Base-by-base conservation (phyloP, 2,329 filamentous ascomycete species). In the Ceratocystis cacaofunesta region DNA sequence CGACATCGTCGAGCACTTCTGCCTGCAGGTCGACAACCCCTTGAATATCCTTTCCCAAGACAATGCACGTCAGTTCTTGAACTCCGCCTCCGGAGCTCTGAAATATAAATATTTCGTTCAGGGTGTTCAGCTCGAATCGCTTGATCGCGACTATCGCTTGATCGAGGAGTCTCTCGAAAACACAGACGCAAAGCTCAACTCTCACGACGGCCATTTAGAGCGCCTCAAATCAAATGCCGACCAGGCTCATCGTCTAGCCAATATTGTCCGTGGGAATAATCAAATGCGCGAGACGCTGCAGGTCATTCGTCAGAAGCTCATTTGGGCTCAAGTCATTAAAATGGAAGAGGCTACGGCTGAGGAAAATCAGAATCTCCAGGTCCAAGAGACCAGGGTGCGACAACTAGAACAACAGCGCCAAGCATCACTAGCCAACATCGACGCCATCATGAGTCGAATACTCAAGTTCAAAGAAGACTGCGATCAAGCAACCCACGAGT, bases 91-190 rank as follows among this genome's bases (percentile, higher is more conserved):
- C 1, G 84, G 91, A 0, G 78, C 83, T 2, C 86, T 92, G 68
- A 99, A 99, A 73, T 99, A 97, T 79, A 94, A 90, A 70, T 96
- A 96, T 72, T 99, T 99, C 72, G 83, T 96, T 68, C 90, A 92
- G 70, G 94, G 94, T 30, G 95, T 96, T 0, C 92, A 97, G 71
- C 82, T 99, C 0, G 90, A 97, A 73, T 87, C 92, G 70, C 80
- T 99, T 8, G 90, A 96, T 72, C 86, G 90, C 68, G 94, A 99
- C 72, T 99, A 99, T 74, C 84, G 86, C 67, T 78, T 96, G 66
- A 85, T 96, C 15, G 85, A 88, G 68, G 87, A 95, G 69, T 87
- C 84, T 2, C 79, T 94, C 22, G 88, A 96, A 69, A 83, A 83
- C 43, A 89, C 86, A 67, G 81, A 86, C 65, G 78, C 78, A 41